Base-by-base conservation (phyloP, 2,329 filamentous ascomycete genomes). In the Kalmusia sp. region DNA sequence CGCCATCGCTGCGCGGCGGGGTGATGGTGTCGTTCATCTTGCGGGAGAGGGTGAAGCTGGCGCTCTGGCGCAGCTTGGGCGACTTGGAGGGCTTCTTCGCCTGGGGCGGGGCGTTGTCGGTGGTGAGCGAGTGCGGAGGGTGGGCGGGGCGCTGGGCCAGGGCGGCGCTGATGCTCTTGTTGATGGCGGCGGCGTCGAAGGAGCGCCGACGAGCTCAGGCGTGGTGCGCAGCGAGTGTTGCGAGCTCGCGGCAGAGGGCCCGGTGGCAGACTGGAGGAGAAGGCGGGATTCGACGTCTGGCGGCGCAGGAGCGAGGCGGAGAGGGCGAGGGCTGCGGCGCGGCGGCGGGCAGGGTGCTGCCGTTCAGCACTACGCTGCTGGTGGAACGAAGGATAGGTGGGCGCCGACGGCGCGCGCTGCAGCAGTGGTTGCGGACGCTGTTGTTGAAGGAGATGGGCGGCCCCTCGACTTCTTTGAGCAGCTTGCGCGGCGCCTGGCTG, bases 31-130 rank as follows among this genome's bases (percentile, higher is more conserved):
- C 77, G 44, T 47, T 47, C 77, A 80, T 80, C 58, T 69, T 76
- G 61, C 73, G 70, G 58, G 74, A 74, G 59, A 76, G 70, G 35
- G 73, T 72, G 66, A 79, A 73, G 65, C 75, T 77, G 57, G 75
- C 72, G 49, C 73, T 74, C 64, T 78, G 70, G 56, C 72, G 68
- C 50, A 78, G 74, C 50, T 63, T 67, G 45, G 69, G 70, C 24
- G 65, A 56, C 46, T 63, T 63, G 50, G 61, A 44, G 44, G 52
- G 28, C 35, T 58, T 61, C 55, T 69, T 67, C 45, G 61, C 47
- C 21, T 67, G 70, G 38, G 64, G 55, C 19, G 69, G 54, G 65
- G 70, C 49, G 59, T 55, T 38, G 63, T 66, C 52, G 64, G 64
- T 17, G 55, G 57, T 11, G 68, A 68, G 40, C 64, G 65, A 55